Evolutionary conservation across 1,284 basidiomycete genomes (phyloP).

Genomic region (Pseudozyma pruni): DNA sequence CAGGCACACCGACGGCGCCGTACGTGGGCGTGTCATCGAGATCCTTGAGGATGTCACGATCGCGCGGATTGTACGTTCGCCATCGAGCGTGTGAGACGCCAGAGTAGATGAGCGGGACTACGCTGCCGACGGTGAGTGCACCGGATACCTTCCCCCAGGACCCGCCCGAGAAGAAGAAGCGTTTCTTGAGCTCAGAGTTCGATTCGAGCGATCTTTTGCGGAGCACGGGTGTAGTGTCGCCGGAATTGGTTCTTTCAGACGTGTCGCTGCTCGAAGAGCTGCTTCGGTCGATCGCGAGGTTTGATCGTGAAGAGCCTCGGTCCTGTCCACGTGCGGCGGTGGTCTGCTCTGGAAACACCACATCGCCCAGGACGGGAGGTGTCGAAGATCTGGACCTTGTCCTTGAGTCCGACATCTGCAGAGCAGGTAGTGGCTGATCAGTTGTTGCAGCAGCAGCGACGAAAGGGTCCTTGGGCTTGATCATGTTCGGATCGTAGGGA

Average conservation of each 20-base stretch:
- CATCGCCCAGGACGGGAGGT: not conserved
- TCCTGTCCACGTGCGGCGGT: too few relatives aligned
- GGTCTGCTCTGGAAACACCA: slow-evolving; percentile 4
- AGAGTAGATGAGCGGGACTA: slow-evolving; percentile 5
- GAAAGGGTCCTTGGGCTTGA: slow-evolving; percentile 23
- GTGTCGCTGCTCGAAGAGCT: too few relatives aligned
- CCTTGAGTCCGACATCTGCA: not conserved
- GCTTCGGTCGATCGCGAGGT: too few relatives aligned
- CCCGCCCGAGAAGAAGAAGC: slow-evolving; percentile 20
- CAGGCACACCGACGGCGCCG: slow-evolving; percentile 41
- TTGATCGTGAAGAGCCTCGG: too few relatives aligned
- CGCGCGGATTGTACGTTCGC: slow-evolving; percentile 23
- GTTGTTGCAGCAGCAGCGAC: slow-evolving; percentile 15
- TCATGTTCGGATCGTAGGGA: slow-evolving; percentile 34
- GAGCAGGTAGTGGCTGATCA: slow-evolving; percentile 2
- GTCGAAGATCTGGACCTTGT: not conserved
- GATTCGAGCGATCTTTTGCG: slow-evolving; percentile 15
- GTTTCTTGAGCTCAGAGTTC: slow-evolving; percentile 16
- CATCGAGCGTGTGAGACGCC: slow-evolving; percentile 22
- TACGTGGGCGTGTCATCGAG: slow-evolving; percentile 33
- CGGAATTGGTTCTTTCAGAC: too few relatives aligned
- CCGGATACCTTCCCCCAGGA: slow-evolving; percentile 4
- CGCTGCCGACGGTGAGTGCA: slow-evolving; percentile 9
- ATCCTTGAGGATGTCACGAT: slow-evolving; percentile 27
- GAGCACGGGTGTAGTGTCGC: slow-evolving; percentile 8